Percentiles rank a stretch among this genome's conserved stretches.
Conservation (phyloP, 139 green algal species). For the Chlamydomonas sphaeroides region DNA sequence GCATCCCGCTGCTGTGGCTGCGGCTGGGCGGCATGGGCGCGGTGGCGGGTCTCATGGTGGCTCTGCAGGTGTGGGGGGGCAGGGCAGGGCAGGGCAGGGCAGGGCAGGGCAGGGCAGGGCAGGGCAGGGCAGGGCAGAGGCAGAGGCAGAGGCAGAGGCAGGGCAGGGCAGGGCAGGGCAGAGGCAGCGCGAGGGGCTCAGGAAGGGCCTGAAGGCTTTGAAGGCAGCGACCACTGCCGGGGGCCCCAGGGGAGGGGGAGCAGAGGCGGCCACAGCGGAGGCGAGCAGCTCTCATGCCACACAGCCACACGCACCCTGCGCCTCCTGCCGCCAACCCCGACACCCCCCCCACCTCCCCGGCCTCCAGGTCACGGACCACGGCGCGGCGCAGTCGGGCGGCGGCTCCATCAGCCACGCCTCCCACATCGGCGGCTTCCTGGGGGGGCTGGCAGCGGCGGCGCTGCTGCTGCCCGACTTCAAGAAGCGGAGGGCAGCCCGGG, state of each 20-base stretch:
- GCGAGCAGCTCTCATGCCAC: not conserved
- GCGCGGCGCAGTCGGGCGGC: not conserved
- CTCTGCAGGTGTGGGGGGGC: conserved; percentile 16
- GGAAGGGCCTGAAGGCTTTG: too few relatives aligned
- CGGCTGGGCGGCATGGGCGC: conserved; percentile 42
- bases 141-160: too few relatives aligned
- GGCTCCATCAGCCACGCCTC: conserved; percentile 54
- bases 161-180: too few relatives aligned
- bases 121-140: not conserved
- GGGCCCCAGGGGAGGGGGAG: too few relatives aligned
- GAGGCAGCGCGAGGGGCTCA: too few relatives aligned
- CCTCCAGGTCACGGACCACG: not conserved
- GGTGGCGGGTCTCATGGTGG: conserved; percentile 16
- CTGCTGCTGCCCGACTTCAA: conserved; percentile 62
- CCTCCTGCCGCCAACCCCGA: too few relatives aligned
- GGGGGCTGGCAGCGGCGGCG: conserved; percentile 55
- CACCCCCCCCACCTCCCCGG: too few relatives aligned
- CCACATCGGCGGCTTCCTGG: conserved; percentile 71
- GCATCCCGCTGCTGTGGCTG: conserved; percentile 61
- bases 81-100: not conserved
- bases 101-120: not conserved
- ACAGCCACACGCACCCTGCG: too few relatives aligned
- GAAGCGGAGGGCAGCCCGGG: conserved; percentile 10
- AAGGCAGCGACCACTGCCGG: too few relatives aligned
- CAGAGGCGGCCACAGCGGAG: too few relatives aligned